Percentiles rank a stretch among this genome's conserved stretches.
Conservation (phyloP, 345 rosid species). For the Eucalyptus dawsonii region DNA sequence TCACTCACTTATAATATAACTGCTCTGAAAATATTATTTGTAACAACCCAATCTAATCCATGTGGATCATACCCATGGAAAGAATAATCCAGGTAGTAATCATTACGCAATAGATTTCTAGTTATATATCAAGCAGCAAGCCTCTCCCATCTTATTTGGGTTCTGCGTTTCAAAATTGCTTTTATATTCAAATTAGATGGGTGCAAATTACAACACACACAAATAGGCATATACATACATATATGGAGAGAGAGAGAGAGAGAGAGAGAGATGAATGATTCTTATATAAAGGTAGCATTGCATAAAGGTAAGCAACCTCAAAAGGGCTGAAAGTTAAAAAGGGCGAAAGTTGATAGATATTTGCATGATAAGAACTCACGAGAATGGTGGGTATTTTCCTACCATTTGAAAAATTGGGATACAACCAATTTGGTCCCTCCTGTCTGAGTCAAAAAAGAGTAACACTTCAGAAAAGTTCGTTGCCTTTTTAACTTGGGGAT, state of each 20-base stretch:
- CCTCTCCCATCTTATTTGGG: neutral
- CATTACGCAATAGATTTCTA: neutral
- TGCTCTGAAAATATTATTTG: neutral
- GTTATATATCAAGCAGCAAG: neutral
- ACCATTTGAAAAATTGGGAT: neutral
- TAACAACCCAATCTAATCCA: neutral
- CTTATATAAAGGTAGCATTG: neutral
- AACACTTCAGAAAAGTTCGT: neutral
- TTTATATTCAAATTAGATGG: neutral
- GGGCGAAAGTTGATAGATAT: neutral
- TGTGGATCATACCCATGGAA: neutral
- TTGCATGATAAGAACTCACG: neutral
- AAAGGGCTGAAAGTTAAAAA: constrained; percentile 63
- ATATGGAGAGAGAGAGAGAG: neutral
- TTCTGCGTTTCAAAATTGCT: neutral
- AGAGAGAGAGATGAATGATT: neutral
- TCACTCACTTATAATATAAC: neutral
- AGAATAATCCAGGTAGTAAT: neutral
- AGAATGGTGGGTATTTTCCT: neutral
- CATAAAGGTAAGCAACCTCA: constrained; percentile 34
- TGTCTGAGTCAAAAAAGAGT: neutral
- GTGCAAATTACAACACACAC: neutral
- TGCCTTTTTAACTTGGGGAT: neutral
- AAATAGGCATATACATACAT: neutral
- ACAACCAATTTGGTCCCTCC: neutral